phyloP scores from a whole-genome alignment of 345 rosid genomes.

The Salix purpurea region DNA sequence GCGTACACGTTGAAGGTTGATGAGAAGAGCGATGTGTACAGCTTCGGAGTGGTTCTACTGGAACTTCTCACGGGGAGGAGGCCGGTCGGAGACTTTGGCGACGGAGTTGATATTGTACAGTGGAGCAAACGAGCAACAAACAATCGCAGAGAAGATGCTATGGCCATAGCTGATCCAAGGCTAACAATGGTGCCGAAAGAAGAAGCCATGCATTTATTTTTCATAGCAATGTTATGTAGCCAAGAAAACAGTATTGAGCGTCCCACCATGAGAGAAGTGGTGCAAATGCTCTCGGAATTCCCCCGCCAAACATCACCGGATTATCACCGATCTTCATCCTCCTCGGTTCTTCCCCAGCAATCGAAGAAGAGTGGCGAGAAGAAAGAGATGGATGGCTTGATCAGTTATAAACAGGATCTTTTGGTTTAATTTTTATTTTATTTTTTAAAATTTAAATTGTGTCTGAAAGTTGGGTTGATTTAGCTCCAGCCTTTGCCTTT shows the following conservation, averaged over 20 bases:
- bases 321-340: not conserved
- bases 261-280: slow-evolving; percentile 92
- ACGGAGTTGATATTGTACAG: slow-evolving; percentile 88
- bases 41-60: slow-evolving; percentile 78
- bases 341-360: slow-evolving; percentile 1
- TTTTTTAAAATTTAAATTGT: not conserved
- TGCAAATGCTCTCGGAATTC: slow-evolving; percentile 67
- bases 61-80: slow-evolving; percentile 74
- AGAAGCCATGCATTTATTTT: slow-evolving; percentile 77
- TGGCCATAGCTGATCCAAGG: slow-evolving; percentile 55
- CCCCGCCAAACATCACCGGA: not conserved
- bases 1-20: slow-evolving; percentile 82
- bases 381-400: slow-evolving; percentile 18
- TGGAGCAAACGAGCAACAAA: slow-evolving; percentile 66
- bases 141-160: slow-evolving; percentile 55
- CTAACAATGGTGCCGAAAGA: slow-evolving; percentile 46
- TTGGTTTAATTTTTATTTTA: not conserved
- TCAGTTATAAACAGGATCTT: slow-evolving; percentile 20
- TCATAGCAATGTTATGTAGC: slow-evolving; percentile 77
- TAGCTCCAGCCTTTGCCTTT: slow-evolving; percentile 8
- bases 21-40: slow-evolving; percentile 91
- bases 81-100: slow-evolving; percentile 82
- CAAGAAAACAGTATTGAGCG: slow-evolving; percentile 91
- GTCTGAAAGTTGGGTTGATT: slow-evolving; percentile 12
- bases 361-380: slow-evolving; percentile 15